Conservation (phyloP, 2,329 filamentous ascomycete genomes). For the Thelonectria discophora region DNA sequence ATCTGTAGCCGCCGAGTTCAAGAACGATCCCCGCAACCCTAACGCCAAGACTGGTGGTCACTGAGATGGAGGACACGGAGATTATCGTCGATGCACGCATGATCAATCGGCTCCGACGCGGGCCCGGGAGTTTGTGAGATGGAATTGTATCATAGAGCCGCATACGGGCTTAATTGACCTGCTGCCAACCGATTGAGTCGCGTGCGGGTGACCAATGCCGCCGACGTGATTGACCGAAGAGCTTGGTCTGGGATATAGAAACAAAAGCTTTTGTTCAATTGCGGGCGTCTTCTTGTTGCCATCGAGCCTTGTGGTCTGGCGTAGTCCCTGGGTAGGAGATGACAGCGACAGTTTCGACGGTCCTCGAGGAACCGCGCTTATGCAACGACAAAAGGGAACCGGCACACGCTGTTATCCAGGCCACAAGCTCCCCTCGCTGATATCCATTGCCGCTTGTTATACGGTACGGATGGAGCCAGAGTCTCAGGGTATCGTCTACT, state of each 20-base stretch:
- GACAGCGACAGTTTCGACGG: no score
- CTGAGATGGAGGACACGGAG: constrained; percentile 48
- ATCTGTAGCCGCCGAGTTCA: constrained; percentile 87
- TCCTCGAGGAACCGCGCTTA: no score
- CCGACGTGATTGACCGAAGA: constrained; percentile 13
- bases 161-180: constrained; percentile 49
- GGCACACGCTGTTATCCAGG: no score
- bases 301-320: no score
- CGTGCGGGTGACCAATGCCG: constrained; percentile 10
- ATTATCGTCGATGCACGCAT: constrained; percentile 40
- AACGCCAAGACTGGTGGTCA: constrained; percentile 60
- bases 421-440: no score
- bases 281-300: no score
- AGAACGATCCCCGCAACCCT: constrained; percentile 95
- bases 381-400: no score
- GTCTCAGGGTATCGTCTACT: no score
- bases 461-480: no score
- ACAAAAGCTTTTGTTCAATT: no score
- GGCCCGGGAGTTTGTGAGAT: constrained; percentile 38
- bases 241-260: not conserved
- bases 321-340: no score
- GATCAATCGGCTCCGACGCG: constrained; percentile 41
- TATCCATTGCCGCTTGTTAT: no score
- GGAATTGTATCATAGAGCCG: constrained; percentile 56
- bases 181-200: constrained; percentile 35